A percentile compares a stretch with the other conserved stretches of the same genome.
These are phyloP conservation scores for Graphilbum ipis-grandicollis DNA, from an alignment of 2,329 filamentous ascomycete species.

Conservation along the genomic window DNA sequence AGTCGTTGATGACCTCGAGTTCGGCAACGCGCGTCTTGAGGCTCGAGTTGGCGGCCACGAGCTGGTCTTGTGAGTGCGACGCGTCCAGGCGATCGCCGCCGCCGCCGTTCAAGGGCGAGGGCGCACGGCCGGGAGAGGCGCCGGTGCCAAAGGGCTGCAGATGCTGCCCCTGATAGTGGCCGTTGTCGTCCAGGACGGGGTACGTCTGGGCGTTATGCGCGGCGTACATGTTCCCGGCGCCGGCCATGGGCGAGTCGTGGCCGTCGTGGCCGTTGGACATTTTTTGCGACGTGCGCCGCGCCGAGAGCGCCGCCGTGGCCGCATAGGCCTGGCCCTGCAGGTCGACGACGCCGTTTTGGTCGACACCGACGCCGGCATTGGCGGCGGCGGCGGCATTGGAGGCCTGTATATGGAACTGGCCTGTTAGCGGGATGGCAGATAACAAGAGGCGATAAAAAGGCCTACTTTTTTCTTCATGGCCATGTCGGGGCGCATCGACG, in stretches of 20 bases:
- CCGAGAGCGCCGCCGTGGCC: slow-evolving; percentile 33
- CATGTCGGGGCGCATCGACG: slow-evolving; percentile 51
- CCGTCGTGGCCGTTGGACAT: slow-evolving; percentile 57
- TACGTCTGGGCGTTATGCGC: slow-evolving; percentile 59
- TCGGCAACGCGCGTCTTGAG: slow-evolving; percentile 94
- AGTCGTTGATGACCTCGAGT: slow-evolving; percentile 82
- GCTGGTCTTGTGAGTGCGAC: slow-evolving; percentile 62
- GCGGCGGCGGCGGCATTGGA: slow-evolving; percentile 6
- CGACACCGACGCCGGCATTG: slow-evolving; percentile 15
- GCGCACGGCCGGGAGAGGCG: slow-evolving; percentile 32
- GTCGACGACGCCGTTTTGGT: slow-evolving; percentile 41
- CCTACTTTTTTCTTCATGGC: slow-evolving; percentile 71
- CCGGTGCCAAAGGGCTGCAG: slow-evolving; percentile 31
- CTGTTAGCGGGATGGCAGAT: neutral
- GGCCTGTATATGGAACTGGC: slow-evolving; percentile 2
- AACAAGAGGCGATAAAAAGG: slow-evolving; percentile 6
- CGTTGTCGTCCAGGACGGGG: slow-evolving; percentile 56
- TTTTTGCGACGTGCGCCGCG: slow-evolving; percentile 51
- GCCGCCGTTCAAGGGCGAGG: slow-evolving; percentile 33
- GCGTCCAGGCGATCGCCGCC: slow-evolving; percentile 51
- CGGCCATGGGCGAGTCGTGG: slow-evolving; percentile 62
- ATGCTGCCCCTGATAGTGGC: slow-evolving; percentile 44
- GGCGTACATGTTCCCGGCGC: slow-evolving; percentile 59
- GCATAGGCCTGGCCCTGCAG: slow-evolving; percentile 31
- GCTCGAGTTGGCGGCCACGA: slow-evolving; percentile 63